Percentiles rank a stretch among this genome's conserved stretches.
These are phyloP conservation scores for Aspergillus jensenii DNA, from an alignment of 2,329 filamentous ascomycete species.

Conservation along the genomic window DNA sequence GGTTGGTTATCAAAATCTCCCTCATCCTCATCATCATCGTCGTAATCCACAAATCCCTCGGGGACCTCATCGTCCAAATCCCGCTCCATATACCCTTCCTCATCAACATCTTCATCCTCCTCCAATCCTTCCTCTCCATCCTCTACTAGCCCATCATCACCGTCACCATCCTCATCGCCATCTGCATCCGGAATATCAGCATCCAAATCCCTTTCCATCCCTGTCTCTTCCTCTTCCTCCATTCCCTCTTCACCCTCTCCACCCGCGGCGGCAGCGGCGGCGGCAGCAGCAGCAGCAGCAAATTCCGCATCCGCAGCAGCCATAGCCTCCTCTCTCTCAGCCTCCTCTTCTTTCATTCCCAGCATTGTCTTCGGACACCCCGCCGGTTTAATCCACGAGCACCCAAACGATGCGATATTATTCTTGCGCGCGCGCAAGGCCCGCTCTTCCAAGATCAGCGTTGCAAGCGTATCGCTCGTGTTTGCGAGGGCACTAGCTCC, in stretches of 20 bases:
- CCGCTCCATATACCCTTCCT: slow-evolving; percentile 50
- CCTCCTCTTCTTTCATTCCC: slow-evolving; percentile 83
- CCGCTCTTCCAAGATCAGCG: slow-evolving; percentile 74
- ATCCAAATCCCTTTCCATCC: slow-evolving; percentile 45
- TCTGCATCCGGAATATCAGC: slow-evolving; percentile 49
- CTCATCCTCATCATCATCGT: slow-evolving; percentile 40
- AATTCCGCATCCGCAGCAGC: slow-evolving; percentile 73
- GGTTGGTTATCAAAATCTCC: slow-evolving; percentile 41
- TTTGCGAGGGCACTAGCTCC: neutral
- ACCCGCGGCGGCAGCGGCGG: slow-evolving; percentile 56
- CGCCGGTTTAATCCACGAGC: slow-evolving; percentile 84
- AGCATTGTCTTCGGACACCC: slow-evolving; percentile 87
- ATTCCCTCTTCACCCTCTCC: slow-evolving; percentile 36
- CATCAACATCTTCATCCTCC: slow-evolving; percentile 56
- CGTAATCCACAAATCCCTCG: slow-evolving; percentile 54
- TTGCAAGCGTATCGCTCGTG: slow-evolving; percentile 60
- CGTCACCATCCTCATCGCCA: slow-evolving; percentile 42
- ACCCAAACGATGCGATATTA: slow-evolving; percentile 84
- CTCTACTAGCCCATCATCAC: neutral
- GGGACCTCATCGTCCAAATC: slow-evolving; percentile 75
- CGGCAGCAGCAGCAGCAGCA: slow-evolving; percentile 50
- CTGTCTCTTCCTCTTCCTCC: slow-evolving; percentile 40
- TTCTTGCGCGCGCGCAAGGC: slow-evolving; percentile 72
- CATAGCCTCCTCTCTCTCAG: slow-evolving; percentile 83
- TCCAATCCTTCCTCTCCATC: slow-evolving; percentile 49